phyloP scores from a whole-genome alignment of 163 green algal genomes.

The Coccomyxa subellipsoidea region DNA sequence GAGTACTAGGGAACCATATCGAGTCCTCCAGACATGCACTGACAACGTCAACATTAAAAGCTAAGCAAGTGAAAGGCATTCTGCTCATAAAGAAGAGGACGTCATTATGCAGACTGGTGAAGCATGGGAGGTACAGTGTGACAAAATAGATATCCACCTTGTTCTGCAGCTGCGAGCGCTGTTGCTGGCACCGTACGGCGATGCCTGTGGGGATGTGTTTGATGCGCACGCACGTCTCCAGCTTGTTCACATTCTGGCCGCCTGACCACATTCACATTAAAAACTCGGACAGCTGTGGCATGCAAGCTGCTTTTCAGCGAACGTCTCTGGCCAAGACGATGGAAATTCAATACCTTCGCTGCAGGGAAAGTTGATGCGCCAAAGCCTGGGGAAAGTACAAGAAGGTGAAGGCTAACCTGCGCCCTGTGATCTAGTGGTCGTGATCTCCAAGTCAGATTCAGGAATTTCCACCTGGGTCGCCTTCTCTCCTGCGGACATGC shows the following conservation, averaged over 20 bases:
- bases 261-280: constrained; percentile 61
- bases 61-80: no score
- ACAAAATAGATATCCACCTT: no score
- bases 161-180: constrained; percentile 78
- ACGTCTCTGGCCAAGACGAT: no score
- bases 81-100: no score
- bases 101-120: no score
- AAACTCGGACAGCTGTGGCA: background rate
- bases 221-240: constrained; percentile 86
- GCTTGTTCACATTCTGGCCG: constrained; percentile 97
- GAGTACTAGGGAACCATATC: no score
- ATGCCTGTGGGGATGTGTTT: constrained; percentile 91
- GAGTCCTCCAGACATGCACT: no score
- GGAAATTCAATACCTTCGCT: background rate
- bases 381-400: no score
- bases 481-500: constrained; percentile 35
- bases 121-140: no score
- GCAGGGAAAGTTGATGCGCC: background rate
- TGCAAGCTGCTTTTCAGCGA: background rate
- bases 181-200: constrained; percentile 76
- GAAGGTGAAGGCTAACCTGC: no score
- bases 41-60: no score
- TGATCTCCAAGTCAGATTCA: constrained; percentile 87
- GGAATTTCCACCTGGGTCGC: constrained; percentile 54
- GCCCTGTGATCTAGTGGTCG: constrained; percentile 82